Base-by-base conservation (phyloP, 306 rosid species). In the Lablab purpureus region DNA sequence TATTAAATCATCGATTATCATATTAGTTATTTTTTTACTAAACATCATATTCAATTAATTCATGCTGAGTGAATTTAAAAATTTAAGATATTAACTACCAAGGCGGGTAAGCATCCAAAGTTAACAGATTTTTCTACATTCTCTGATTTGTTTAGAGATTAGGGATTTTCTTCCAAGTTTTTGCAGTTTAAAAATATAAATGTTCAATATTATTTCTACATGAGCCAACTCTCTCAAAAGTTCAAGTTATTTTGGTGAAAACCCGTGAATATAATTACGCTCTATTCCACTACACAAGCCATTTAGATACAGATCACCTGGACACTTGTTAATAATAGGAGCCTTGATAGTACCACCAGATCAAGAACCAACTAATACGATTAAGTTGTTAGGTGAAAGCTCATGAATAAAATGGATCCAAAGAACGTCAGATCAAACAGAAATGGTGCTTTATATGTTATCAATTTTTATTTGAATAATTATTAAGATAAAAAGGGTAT, bases 11-110 rank as follows among this genome's bases (percentile, higher is more conserved):
- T 62, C 58, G 58, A 34, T 60, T 40, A 30, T 56, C 37, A 40
- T 58, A 65, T 23, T 70, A 50, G 41, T 77, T 59, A 28, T 72
- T 28, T 14, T 71, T 36, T 81, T 62, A 41, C 52, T 43, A 41
- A 73, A 51, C 60, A 62, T 62, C 71, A 9, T 46, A 62, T 32
- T 69, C 80, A 36, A 47, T 40, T 73, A 40, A 34, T 28, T 28
- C 66, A 19, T 62, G 49, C 5, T 22, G 45, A 46, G 27, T 75
- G 63, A 60, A 43, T 84, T 1, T 75, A 40, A 37, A 64, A 63
- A 18, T 43, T 59, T 60, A 22, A 66, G 69, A 59, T 51, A 23
- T 59, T 65, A 18, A 46, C 22, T 64, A 47, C 27, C n/a, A 6
- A 10, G 27, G n/a, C 58, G 12, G 70, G 37, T 27, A 66, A 46